Base-by-base conservation (phyloP, 148 eudicot species). In the Spergularia bocconei region DNA sequence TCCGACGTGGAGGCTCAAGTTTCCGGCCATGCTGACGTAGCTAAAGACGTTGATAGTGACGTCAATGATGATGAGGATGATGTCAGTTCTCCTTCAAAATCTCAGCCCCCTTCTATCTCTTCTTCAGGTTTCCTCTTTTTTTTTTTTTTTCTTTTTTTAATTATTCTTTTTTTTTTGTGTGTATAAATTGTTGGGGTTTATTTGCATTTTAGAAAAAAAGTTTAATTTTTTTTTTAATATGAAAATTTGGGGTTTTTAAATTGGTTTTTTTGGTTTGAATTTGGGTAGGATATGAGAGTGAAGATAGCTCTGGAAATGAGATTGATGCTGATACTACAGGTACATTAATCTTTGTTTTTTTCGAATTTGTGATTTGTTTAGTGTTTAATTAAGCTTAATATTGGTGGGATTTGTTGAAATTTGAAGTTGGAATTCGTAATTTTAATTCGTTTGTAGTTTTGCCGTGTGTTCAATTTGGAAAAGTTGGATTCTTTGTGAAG, bases 221-320 rank as follows among this genome's bases (percentile, higher is more conserved):
- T 52, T 41, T 7, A 41, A 50, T n/a, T 2, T 36, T 70, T 47
- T n/a, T 70, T 57, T 67, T 17, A n/a, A 57, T 7, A 23, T 65
- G 47, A 5, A 15, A 44, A 54, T 58, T 21, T 21, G 50, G 9
- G 4, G 52, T 4, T 19, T 66, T 51, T 38, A 60, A 5, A 41
- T 78, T 75, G 16, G 23, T 76, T 63, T 75, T 71, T 12, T 67
- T 77, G 23, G 11, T 73, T 73, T 64, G 50, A 10, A 2, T 61
- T 23, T 71, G 17, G 9, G 7, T 82, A 93, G 97, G 93, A 55
- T 86, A 94, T 76, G 97, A 90, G 76, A 91, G 93, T 77, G 97
- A 90, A 77, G 93, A 88, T 71, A 90, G 93, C 84, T 91, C 96
- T 2, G 86, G 73, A 17, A 77, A 88, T 78, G 97, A 88, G 76